phyloP scores from a whole-genome alignment of 2,329 filamentous ascomycete genomes.

The Xylaria sp. region DNA sequence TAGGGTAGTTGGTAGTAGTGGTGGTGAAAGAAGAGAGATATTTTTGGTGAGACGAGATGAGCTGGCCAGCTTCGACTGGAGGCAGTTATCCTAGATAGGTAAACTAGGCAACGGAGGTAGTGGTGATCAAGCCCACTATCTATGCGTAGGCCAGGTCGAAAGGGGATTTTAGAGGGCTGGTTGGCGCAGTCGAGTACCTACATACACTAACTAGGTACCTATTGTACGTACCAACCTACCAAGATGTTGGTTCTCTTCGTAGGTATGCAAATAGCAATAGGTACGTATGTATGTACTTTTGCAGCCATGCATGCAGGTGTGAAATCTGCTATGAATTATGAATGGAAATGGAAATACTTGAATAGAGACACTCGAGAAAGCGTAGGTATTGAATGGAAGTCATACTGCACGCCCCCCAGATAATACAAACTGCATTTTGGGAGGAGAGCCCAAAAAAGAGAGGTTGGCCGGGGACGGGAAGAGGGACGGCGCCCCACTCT shows the following conservation, averaged over 20 bases:
- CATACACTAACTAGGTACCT: background rate
- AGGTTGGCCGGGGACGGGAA: constrained; percentile 40
- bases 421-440: constrained; percentile 3
- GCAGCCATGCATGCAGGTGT: constrained; percentile 25
- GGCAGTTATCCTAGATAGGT: constrained; percentile 15
- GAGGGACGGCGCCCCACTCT: constrained; percentile 28
- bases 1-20: constrained; percentile 23
- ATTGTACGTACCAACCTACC: constrained; percentile 11
- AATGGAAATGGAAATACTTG: constrained; percentile 19
- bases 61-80: constrained; percentile 33
- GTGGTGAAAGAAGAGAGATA: constrained; percentile 31
- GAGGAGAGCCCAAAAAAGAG: constrained; percentile 36
- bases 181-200: constrained; percentile 17
- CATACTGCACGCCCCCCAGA: constrained; percentile 1
- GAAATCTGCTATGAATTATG: background rate
- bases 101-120: constrained; percentile 22
- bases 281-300: background rate
- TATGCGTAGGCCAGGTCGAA: constrained; percentile 7
- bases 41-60: constrained; percentile 33
- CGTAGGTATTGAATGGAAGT: constrained; percentile 6
- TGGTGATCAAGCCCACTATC: constrained; percentile 14
- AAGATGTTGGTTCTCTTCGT: constrained; percentile 8
- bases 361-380: background rate
- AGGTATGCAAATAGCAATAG: constrained; percentile 20
- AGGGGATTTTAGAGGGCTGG: constrained; percentile 18